Percentiles rank a stretch among this genome's conserved stretches.
These are phyloP conservation scores for Tulasnella calospora DNA, from an alignment of 768 basidiomycete species.

Conservation along the genomic window DNA sequence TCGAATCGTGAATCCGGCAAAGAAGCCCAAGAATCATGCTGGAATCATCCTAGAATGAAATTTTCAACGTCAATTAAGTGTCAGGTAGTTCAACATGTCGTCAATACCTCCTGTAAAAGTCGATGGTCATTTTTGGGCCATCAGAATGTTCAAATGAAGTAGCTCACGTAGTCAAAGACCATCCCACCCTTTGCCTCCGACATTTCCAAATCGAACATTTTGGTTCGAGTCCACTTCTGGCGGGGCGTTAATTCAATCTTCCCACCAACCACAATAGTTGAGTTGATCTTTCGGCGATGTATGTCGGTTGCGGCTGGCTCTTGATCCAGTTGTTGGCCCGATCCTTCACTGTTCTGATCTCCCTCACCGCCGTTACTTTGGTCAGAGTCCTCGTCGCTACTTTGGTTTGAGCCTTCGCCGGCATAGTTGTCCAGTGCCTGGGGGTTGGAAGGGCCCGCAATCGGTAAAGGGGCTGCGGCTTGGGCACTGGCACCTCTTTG, in stretches of 20 bases:
- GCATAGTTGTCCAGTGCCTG: too few species aligned
- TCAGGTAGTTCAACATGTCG: background rate
- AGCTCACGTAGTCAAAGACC: background rate
- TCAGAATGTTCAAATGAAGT: background rate
- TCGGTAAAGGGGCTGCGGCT: background rate
- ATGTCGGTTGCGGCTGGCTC: too few species aligned
- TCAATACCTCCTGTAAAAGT: background rate
- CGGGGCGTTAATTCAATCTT: background rate
- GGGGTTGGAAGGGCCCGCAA: too few species aligned
- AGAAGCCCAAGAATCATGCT: background rate
- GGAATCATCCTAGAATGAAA: background rate
- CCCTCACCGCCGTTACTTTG: too few species aligned
- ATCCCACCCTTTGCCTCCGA: background rate
- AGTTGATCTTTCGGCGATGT: background rate
- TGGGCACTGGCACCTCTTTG: background rate
- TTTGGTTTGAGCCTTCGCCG: background rate
- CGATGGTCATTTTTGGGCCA: background rate
- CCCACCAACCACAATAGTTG: background rate
- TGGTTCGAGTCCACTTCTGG: background rate
- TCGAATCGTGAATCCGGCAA: background rate
- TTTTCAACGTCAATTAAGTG: background rate
- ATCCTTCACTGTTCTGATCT: background rate
- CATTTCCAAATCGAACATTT: background rate
- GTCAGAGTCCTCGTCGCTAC: background rate
- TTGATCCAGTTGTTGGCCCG: too few species aligned